These are phyloP conservation scores for Escallonia rubra DNA, from an alignment of 129 eudicot genomes.

Conservation along the genomic window DNA sequence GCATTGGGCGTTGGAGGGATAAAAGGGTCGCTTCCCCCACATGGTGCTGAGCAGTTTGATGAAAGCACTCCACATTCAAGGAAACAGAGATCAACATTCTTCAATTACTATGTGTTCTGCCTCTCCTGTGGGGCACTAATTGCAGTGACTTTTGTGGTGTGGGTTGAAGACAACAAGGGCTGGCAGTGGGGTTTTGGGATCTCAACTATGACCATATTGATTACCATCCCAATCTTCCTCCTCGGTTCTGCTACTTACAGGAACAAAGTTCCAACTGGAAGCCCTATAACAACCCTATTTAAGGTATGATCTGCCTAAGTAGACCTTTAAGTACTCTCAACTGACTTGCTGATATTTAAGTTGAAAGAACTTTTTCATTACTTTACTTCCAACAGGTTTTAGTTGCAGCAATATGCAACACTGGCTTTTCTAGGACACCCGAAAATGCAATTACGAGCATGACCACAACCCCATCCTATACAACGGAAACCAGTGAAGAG, in stretches of 20 bases:
- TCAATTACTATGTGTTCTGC: conserved; percentile 77
- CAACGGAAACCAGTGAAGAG: conserved; percentile 17
- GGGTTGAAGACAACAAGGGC: conserved; percentile 82
- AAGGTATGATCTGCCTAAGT: conserved; percentile 41
- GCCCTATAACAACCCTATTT: conserved; percentile 78
- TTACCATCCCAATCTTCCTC: conserved; percentile 72
- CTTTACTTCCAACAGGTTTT: conserved; percentile 46
- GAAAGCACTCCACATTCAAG: conserved; percentile 60
- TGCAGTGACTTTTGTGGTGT: conserved; percentile 84
- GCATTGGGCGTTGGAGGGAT: conserved; percentile 93
- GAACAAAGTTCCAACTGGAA: conserved; percentile 74
- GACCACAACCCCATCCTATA: conserved; percentile 21
- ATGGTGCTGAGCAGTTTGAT: conserved; percentile 91
- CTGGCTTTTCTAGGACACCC: conserved; percentile 27
- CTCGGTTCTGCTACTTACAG: conserved; percentile 72
- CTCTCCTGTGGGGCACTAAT: conserved; percentile 86
- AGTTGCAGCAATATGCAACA: conserved; percentile 48
- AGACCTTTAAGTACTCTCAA: not conserved
- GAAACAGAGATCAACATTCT: conserved; percentile 72
- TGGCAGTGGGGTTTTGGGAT: conserved; percentile 95
- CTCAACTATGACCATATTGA: conserved; percentile 53
- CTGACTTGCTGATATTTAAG: not conserved
- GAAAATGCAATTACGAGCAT: conserved; percentile 35
- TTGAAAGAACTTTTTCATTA: not conserved
- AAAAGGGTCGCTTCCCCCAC: conserved; percentile 91